phyloP scores from a whole-genome alignment of 768 basidiomycete genomes.

The Chlorophyllum brunneum region DNA sequence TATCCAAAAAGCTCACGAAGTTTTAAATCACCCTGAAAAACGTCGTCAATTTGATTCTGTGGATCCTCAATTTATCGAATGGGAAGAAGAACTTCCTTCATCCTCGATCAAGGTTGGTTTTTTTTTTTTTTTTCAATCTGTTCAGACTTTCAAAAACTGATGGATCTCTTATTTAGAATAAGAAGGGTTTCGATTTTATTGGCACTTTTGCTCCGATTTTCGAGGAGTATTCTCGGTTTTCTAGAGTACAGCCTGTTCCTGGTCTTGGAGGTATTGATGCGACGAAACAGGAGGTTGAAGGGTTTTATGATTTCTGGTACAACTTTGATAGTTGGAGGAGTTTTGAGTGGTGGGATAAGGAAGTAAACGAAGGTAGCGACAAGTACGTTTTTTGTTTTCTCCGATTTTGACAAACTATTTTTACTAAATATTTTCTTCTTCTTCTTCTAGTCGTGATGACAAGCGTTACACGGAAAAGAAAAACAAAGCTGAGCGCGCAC shows the following conservation, averaged over 20 bases:
- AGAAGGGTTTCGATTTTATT: conserved; percentile 62
- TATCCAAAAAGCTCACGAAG: conserved; percentile 97
- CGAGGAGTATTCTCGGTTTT: conserved; percentile 91
- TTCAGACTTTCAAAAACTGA: no score
- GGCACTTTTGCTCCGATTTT: conserved; percentile 76
- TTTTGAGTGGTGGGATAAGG: conserved; percentile 98
- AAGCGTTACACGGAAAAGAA: conserved; percentile 99
- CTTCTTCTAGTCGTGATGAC: conserved; percentile 76
- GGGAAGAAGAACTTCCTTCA: conserved; percentile 77
- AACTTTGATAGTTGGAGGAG: conserved; percentile 98
- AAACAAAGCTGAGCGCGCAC: conserved; percentile 95
- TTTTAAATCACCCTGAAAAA: conserved; percentile 81
- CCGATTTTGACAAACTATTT: background rate
- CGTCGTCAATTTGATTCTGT: conserved; percentile 96
- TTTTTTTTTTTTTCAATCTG: background rate
- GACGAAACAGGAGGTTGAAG: conserved; percentile 79
- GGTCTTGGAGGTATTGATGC: conserved; percentile 67
- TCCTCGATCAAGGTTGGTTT: conserved; percentile 48
- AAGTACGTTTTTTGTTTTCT: conserved; percentile 46
- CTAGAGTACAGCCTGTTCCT: conserved; percentile 79
- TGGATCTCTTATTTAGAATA: no score
- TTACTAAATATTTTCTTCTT: background rate
- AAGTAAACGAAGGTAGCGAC: conserved; percentile 96
- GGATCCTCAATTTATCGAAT: conserved; percentile 69
- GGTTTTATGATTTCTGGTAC: conserved; percentile 99